Percentiles rank a stretch among this genome's conserved stretches.
Evolutionary conservation across 2,329 filamentous ascomycete genomes (phyloP).

Genomic region (Colletotrichum sp.): DNA sequence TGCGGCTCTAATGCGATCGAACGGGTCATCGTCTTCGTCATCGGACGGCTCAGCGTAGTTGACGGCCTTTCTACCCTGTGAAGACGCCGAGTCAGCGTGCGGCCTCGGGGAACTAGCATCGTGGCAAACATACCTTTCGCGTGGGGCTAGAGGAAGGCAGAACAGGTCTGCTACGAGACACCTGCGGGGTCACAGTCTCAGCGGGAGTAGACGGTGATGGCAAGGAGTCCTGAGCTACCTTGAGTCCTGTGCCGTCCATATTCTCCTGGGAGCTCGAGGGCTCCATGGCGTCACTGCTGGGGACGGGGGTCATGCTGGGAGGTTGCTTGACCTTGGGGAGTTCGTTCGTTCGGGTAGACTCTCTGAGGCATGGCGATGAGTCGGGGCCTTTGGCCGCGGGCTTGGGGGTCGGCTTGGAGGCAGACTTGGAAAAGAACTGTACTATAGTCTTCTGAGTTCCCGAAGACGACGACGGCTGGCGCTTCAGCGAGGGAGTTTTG

Average conservation of each 20-base stretch:
- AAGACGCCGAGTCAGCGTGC: neutral
- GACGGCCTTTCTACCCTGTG: conserved; percentile 60
- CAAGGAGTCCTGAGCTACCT: conserved; percentile 59
- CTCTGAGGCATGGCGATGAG: conserved; percentile 41
- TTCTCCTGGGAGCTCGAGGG: conserved; percentile 74
- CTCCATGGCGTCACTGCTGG: conserved; percentile 79
- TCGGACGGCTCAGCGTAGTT: conserved; percentile 89
- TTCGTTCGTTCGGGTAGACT: conserved; percentile 50
- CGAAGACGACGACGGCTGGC: conserved; percentile 22
- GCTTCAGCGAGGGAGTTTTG: conserved; percentile 31
- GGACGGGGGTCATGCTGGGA: conserved; percentile 70
- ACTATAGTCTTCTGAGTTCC: conserved; percentile 47
- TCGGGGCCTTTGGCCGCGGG: conserved; percentile 34
- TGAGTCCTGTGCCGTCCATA: conserved; percentile 47
- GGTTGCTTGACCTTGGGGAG: conserved; percentile 42
- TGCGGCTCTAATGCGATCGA: conserved; percentile 50
- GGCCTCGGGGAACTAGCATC: neutral
- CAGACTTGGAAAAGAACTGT: conserved; percentile 47
- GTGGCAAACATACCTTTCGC: conserved; percentile 67
- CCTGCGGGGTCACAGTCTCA: conserved; percentile 45
- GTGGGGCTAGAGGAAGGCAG: conserved; percentile 72
- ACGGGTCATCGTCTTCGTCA: conserved; percentile 79
- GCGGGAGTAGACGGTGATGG: conserved; percentile 44
- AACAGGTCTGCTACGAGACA: conserved; percentile 44
- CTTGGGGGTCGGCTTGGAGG: conserved; percentile 36